Evolutionary conservation across 208 protist species (phyloP), one percentile per base, ranked within the genome.

Genomic region (Wallacemonas sp.): DNA sequence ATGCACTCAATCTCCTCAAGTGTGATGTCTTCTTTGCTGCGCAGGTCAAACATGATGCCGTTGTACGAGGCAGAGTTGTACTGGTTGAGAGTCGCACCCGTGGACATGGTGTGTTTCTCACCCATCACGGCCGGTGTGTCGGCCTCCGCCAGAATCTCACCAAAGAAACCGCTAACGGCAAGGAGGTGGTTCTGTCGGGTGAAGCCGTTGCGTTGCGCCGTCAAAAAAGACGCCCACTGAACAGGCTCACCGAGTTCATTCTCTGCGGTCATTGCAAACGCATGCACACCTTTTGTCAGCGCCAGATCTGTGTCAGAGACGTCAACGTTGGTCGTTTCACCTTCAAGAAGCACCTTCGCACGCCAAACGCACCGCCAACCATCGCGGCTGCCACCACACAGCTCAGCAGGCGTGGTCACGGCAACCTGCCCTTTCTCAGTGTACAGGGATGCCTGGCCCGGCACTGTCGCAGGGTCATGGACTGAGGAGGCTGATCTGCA

Each of bases 1-100:
- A 93, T 76, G 64, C 83, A 97, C 60, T 88, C 91, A 19, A 97
- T 63, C 68, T 93, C 87, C 74, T 97, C 88, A n/a, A 97, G 71
- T 13, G 81, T 83, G 38, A 97, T 76, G 67, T 97, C 85, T 52
- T 80, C 60, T 52, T 87, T 85, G 57, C 83, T 91, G 6, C 79
- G 71, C 34, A 97, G 46, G 46, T 97, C 87, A 66, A 97, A 97
- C 88, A 97, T 94, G 68, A 97, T 97, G 37, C 91, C 91, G 73
- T 94, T 94, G 71, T 91, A 94, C 19, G 88, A 93, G 8, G 85
- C 82, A 2, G 87, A 86, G 77, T 86, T 94, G 59, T 70, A 78
- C 69, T 89, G 82, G 64, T 83, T 92, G 1, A 92, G 66, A 33
- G 74, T 73, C 6, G 79, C 54, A 26, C 91, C 91, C 3, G 88